phyloP scores from a whole-genome alignment of 805 yeast species.

The Kodamaea kakaduensis region DNA sequence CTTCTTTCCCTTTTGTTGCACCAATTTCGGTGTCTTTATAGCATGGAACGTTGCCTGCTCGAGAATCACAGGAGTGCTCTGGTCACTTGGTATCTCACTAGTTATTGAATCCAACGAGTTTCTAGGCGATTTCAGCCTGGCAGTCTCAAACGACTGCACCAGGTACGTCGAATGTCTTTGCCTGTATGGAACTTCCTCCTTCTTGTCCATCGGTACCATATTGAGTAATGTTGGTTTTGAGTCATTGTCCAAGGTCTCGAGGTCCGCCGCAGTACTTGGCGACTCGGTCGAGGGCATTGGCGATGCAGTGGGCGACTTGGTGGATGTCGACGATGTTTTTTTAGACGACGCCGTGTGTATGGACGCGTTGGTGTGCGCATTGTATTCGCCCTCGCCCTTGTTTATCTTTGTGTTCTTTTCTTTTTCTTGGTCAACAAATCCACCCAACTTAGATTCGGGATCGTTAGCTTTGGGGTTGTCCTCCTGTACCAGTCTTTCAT shows the following conservation, averaged over 20 bases:
- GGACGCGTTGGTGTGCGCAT: background rate
- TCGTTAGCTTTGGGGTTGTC: background rate
- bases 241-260: background rate
- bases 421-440: background rate
- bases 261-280: background rate
- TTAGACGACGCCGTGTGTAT: no score
- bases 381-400: background rate
- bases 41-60: constrained; percentile 24
- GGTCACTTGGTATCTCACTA: constrained; percentile 17
- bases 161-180: constrained; percentile 12
- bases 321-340: no score
- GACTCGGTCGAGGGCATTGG: background rate
- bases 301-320: no score
- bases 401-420: background rate
- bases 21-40: constrained; percentile 15
- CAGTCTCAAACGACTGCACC: constrained; percentile 28
- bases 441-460: background rate
- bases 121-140: constrained; percentile 18
- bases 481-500: background rate
- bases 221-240: no score
- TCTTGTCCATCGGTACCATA: background rate
- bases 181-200: constrained; percentile 1
- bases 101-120: constrained; percentile 19
- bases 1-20: constrained; percentile 6
- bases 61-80: constrained; percentile 21